Conservation (phyloP, 2,329 filamentous ascomycete genomes). For the Helicocarpus griseus region DNA sequence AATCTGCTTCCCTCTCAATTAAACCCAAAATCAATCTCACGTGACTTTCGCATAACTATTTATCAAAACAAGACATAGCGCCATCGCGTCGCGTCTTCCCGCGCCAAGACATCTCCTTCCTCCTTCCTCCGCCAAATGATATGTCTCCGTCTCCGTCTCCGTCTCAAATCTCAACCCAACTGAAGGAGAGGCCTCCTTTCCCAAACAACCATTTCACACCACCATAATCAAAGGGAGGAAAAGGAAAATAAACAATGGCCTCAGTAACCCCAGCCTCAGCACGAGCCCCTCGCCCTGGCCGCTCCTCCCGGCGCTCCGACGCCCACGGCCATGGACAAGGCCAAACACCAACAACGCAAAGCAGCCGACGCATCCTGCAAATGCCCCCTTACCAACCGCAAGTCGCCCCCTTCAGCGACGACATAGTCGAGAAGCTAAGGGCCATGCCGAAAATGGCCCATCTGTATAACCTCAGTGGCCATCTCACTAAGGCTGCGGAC, state of each 20-base stretch:
- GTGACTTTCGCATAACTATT: neutral
- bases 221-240: too few relatives aligned
- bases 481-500: conserved; percentile 38
- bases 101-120: too few relatives aligned
- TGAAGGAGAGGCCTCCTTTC: neutral
- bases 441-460: conserved; percentile 34
- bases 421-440: conserved; percentile 38
- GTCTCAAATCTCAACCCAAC: neutral
- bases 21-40: too few relatives aligned
- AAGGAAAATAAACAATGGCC: too few relatives aligned
- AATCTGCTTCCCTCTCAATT: too few relatives aligned
- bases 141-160: neutral
- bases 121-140: too few relatives aligned
- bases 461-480: conserved; percentile 37
- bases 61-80: neutral
- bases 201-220: too few relatives aligned
- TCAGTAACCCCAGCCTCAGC: too few relatives aligned
- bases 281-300: too few relatives aligned
- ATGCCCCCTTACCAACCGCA: conserved; percentile 46
- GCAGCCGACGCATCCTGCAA: conserved; percentile 8
- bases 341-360: neutral
- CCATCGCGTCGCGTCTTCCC: conserved; percentile 4
- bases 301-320: neutral
- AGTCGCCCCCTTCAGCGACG: conserved; percentile 40
- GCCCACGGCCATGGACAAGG: neutral